Evolutionary conservation across 805 yeast species (phyloP), one percentile per base, ranked within the genome.

Genomic region (Zygosaccharomyces bailii): DNA sequence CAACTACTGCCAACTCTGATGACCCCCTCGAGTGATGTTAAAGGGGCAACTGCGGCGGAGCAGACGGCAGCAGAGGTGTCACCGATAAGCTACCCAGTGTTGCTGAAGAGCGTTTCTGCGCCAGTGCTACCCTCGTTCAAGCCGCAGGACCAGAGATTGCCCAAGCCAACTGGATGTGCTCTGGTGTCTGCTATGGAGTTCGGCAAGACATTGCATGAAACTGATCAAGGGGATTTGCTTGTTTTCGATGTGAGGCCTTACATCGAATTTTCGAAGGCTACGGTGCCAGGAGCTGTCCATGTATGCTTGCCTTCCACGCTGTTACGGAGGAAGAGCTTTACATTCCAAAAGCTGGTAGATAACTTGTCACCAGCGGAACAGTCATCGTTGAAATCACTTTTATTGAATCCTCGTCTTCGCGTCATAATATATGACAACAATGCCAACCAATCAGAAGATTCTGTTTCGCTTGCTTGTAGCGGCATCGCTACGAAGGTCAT

Each of bases 261-360:
- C 59, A 80, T 85, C 18, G 91, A 86, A 45, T 87, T 70, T 59
- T 73, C 81, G 34, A 75, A 71, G 47, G 59, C 72, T 2, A 88
- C 82, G 49, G 63, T 91, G 9, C 56, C 54, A 3, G 70, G 75
- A 33, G 76, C 97, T 0, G 69, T 86, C 35, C 87, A 87, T 60
- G 74, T 91, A 29, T 86, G 95, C 62, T 67, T 90, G 10, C 97
- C 98, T 1, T 84, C 96, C n/a, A 90, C 97, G 0, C 70, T 90
- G 33, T 68, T 90, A 50, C 85, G 82, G 60, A 75, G 98, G 51
- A 70, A 80, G 24, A 83, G 82, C 42, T 90, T 86, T 56, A 79
- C 80, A 2, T 68, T 90, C 44, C 68, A 67, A 37, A 73, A 80
- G 56, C 80, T 87, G 53, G 66, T 84, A 18, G 78, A 75, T 40